These are phyloP conservation scores for Beauveria asiatica DNA, from an alignment of 2,329 filamentous ascomycete genomes.

Conservation along the genomic window DNA sequence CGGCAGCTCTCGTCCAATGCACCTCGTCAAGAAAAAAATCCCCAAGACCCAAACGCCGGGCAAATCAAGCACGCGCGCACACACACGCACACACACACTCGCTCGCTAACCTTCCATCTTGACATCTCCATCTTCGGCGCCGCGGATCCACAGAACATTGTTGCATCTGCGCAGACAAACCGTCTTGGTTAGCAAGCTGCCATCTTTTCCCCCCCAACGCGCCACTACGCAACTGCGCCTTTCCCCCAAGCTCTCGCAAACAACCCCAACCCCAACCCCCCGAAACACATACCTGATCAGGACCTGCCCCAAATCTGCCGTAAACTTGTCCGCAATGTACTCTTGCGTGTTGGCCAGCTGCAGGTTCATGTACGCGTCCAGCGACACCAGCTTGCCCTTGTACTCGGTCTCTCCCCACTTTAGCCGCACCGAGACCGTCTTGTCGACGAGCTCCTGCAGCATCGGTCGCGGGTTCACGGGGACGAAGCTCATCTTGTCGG, in stretches of 20 bases:
- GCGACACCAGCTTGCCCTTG: conserved; percentile 83
- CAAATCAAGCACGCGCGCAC: background rate
- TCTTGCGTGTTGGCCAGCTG: conserved; percentile 87
- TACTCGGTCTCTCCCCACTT: conserved; percentile 99
- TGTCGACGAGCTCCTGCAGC: conserved; percentile 87
- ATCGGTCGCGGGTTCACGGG: conserved; percentile 95
- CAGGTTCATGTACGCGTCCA: conserved; percentile 99
- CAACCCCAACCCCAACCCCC: background rate
- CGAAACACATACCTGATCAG: conserved; percentile 63
- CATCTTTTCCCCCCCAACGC: background rate
- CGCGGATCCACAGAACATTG: conserved; percentile 89
- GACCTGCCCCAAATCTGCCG: conserved; percentile 79
- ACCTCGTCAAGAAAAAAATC: background rate
- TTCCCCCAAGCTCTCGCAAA: background rate
- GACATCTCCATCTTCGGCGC: conserved; percentile 44
- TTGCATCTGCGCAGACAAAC: conserved; percentile 57
- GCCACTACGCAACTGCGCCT: background rate
- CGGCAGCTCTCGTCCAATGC: background rate
- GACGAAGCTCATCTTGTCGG: conserved; percentile 51
- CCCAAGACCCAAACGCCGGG: conserved; percentile 6
- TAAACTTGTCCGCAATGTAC: conserved; percentile 80
- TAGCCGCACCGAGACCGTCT: conserved; percentile 81
- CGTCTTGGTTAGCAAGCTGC: conserved; percentile 1
- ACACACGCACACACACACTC: background rate
- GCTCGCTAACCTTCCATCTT: conserved; percentile 45